Evolutionary conservation across 257 asterid species (phyloP).

Genomic region (Ballota nigra): DNA sequence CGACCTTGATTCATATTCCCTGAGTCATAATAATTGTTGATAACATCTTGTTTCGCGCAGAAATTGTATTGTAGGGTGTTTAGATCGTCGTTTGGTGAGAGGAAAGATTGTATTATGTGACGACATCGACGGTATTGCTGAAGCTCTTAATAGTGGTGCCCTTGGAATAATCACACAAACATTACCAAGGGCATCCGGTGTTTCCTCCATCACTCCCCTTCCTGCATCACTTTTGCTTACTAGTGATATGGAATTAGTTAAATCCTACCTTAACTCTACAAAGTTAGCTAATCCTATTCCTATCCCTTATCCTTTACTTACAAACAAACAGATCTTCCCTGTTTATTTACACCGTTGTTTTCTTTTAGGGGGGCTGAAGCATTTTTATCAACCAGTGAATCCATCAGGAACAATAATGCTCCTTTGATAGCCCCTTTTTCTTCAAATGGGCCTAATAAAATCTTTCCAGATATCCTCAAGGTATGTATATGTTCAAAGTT

Average conservation of each 20-base stretch:
- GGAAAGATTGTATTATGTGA: slow-evolving; percentile 43
- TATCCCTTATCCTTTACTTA: background rate
- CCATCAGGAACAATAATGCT: slow-evolving; percentile 19
- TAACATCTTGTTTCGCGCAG: slow-evolving; percentile 21
- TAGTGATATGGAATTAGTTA: slow-evolving; percentile 6
- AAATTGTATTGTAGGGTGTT: slow-evolving; percentile 14
- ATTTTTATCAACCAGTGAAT: slow-evolving; percentile 22
- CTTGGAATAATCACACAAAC: slow-evolving; percentile 18
- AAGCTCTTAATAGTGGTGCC: slow-evolving; percentile 19
- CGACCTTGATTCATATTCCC: background rate
- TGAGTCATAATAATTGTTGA: background rate
- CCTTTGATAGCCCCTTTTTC: slow-evolving; percentile 29
- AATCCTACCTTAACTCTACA: slow-evolving; percentile 15
- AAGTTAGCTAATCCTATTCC: slow-evolving; percentile 14
- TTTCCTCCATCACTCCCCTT: slow-evolving; percentile 20
- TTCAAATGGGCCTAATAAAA: slow-evolving; percentile 25
- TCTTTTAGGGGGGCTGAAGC: slow-evolving; percentile 12
- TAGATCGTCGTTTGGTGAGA: slow-evolving; percentile 20
- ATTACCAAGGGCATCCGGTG: background rate
- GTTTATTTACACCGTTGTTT: background rate
- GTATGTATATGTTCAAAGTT: background rate
- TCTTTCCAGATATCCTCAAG: slow-evolving; percentile 25
- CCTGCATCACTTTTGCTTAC: slow-evolving; percentile 21
- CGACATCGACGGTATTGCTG: background rate
- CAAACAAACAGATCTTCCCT: no score